Evolutionary conservation across 139 green algal genomes (phyloP), one percentile per base, ranked within the genome.

Genomic region (Ostreobium quekettii): DNA sequence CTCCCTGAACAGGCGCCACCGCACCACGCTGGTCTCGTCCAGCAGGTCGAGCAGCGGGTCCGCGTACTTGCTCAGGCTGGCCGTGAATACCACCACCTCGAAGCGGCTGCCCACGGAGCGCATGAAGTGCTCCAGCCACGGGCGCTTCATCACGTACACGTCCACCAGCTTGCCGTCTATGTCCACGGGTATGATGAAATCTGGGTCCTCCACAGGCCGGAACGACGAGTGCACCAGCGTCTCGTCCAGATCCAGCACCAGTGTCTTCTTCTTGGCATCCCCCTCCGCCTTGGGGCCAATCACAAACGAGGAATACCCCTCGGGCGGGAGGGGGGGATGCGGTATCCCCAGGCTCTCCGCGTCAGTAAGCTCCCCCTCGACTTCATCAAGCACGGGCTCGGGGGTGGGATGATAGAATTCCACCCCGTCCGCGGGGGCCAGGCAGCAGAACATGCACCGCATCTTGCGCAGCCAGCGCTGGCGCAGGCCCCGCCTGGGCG

Each of bases 191-290:
- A 97, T 92, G 69, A 96, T 83, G 82, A 88, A 97, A 76, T 98
- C 92, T 2, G 87, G 66, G 46, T 87, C 86, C 2, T 85, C 74
- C 1, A 98, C 79, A 8, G 89, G 90, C 74, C 91, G 90, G 80
- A 99, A 99, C 33, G 82, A 93, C n/a, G 82, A 93, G 85, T 99
- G 93, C 46, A 99, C 94, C 33, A 99, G 78, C 49, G 93, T 99
- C 71, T 99, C 93, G 73, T 98, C 93, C 60, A 98, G 78, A 71
- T 98, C 93, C 35, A 98, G 82, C 56, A 98, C 85, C 36, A 94
- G 81, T 0, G 76, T 87, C 68, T 93, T 95, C 49, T 82, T 94
- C n/a, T 79, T 63, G 19, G 60, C 35, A 76, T 93, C 82, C 33
- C 80, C 72, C 26, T 76, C 46, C 2, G 24, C 19, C 33, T 68